A percentile compares a stretch with the other conserved stretches of the same genome.
phyloP scores from a whole-genome alignment of 768 basidiomycete species.

The Naganishia friedmannii region DNA sequence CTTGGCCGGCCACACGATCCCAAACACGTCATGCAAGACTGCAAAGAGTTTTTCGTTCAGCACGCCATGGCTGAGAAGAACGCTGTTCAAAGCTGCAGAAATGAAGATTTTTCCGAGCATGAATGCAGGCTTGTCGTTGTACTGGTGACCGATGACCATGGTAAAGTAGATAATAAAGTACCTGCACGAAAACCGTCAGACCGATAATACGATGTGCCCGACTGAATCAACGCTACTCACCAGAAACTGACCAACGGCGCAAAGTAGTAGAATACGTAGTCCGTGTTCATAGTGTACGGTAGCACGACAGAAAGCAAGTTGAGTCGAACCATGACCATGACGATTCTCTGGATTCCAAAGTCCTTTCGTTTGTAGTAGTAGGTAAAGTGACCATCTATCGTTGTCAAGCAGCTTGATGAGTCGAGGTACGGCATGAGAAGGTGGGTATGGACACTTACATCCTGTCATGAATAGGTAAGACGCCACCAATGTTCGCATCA shows the following conservation, averaged over 20 bases:
- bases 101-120: constrained; percentile 67
- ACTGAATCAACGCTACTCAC: constrained; percentile 1
- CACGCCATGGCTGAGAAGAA: constrained; percentile 65
- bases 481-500: constrained; percentile 80
- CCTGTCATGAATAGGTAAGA: constrained; percentile 91
- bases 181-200: background rate
- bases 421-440: background rate
- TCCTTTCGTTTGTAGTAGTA: constrained; percentile 88
- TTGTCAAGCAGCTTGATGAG: background rate
- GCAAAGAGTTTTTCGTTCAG: constrained; percentile 65
- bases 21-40: constrained; percentile 64
- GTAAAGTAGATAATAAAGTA: constrained; percentile 81
- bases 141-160: constrained; percentile 65
- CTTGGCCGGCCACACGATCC: constrained; percentile 74
- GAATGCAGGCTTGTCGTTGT: constrained; percentile 69
- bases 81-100: constrained; percentile 65
- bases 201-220: background rate
- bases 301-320: constrained; percentile 78
- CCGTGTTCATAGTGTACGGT: constrained; percentile 85
- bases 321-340: constrained; percentile 73
- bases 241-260: constrained; percentile 82
- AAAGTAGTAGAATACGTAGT: constrained; percentile 88
- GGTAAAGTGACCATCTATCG: constrained; percentile 61
- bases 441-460: constrained; percentile 58
- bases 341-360: constrained; percentile 72